phyloP scores from a whole-genome alignment of 1,139 yeast genomes.

The Debaryomycetaceae sp. region DNA sequence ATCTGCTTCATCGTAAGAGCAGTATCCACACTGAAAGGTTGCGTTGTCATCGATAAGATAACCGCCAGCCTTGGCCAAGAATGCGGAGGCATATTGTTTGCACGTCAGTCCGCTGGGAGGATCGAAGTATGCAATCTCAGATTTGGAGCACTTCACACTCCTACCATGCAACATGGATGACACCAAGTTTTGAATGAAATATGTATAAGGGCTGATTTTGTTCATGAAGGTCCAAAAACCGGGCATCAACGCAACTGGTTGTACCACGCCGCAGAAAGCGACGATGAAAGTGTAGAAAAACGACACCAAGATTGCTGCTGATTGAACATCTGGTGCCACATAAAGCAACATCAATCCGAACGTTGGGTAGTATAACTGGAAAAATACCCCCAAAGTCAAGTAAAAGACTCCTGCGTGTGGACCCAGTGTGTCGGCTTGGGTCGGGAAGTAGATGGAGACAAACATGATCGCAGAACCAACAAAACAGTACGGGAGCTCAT shows the following conservation, averaged over 20 bases:
- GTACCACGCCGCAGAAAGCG: slow-evolving; percentile 62
- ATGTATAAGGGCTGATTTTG: slow-evolving; percentile 66
- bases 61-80: slow-evolving; percentile 34
- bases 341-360: slow-evolving; percentile 53
- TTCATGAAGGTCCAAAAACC: slow-evolving; percentile 67
- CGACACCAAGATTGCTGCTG: slow-evolving; percentile 56
- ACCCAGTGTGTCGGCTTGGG: slow-evolving; percentile 43
- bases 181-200: slow-evolving; percentile 57
- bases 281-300: slow-evolving; percentile 50
- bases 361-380: slow-evolving; percentile 51
- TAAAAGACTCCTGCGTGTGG: slow-evolving; percentile 50
- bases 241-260: slow-evolving; percentile 54
- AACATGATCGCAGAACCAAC: slow-evolving; percentile 50
- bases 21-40: slow-evolving; percentile 54
- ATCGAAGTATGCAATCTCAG: slow-evolving; percentile 47
- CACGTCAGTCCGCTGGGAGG: slow-evolving; percentile 65
- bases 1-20: slow-evolving; percentile 51
- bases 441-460: slow-evolving; percentile 55
- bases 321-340: slow-evolving; percentile 57
- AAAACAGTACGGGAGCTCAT: slow-evolving; percentile 55
- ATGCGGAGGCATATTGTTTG: slow-evolving; percentile 40
- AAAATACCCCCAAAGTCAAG: slow-evolving; percentile 49
- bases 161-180: slow-evolving; percentile 51
- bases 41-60: slow-evolving; percentile 51
- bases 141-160: slow-evolving; percentile 45